These are phyloP conservation scores for Gaultheria prostrata DNA, from an alignment of 148 eudicot genomes.

Conservation along the genomic window DNA sequence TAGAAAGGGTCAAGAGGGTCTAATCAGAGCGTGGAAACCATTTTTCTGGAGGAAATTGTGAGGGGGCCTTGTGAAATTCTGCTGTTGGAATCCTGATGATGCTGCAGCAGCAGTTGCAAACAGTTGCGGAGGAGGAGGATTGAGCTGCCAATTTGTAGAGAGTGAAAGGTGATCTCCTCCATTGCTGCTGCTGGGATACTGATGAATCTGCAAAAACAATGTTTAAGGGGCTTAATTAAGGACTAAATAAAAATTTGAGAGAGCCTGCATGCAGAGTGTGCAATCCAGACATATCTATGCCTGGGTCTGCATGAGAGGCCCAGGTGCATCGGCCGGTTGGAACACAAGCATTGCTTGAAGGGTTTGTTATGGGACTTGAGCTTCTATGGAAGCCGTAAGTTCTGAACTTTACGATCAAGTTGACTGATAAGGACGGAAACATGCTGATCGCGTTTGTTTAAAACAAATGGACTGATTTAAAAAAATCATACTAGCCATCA, in stretches of 20 bases:
- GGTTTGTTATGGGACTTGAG: too few relatives aligned
- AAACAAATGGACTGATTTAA: background rate
- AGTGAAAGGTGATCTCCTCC: conserved; percentile 29
- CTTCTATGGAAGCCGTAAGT: too few relatives aligned
- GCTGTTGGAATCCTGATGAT: conserved; percentile 99
- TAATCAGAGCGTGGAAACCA: conserved; percentile 49
- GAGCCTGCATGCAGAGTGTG: too few relatives aligned
- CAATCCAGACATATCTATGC: too few relatives aligned
- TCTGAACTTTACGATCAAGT: background rate
- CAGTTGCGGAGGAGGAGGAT: conserved; percentile 31
- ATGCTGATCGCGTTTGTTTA: background rate
- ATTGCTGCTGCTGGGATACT: conserved; percentile 58
- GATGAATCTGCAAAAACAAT: conserved; percentile 39
- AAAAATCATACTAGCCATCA: background rate
- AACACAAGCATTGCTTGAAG: too few relatives aligned
- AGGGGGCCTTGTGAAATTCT: conserved; percentile 36
- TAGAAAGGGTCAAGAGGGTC: conserved; percentile 34
- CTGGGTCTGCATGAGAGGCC: too few relatives aligned
- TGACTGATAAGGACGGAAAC: background rate
- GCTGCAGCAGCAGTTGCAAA: conserved; percentile 86
- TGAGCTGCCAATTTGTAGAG: conserved; percentile 39
- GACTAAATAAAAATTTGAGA: too few relatives aligned
- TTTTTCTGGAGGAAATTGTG: conserved; percentile 51
- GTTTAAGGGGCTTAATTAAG: background rate
- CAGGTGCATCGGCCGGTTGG: too few relatives aligned